Percentiles rank a stretch among this genome's conserved stretches.
These are phyloP conservation scores for Flaveria sonorensis DNA, from an alignment of 129 eudicot genomes.

Conservation along the genomic window DNA sequence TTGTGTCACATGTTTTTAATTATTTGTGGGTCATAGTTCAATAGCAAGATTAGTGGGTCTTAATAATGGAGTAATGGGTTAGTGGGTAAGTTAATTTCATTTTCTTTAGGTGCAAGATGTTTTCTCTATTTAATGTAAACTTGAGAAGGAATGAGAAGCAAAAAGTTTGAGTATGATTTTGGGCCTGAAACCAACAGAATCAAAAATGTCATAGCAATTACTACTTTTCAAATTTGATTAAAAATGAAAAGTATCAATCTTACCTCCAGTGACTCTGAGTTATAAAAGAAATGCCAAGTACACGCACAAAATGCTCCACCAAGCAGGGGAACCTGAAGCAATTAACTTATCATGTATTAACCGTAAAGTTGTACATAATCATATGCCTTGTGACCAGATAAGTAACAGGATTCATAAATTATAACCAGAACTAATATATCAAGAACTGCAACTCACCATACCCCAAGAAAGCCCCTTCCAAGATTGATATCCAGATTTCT, in stretches of 20 bases:
- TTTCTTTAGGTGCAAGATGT: no score
- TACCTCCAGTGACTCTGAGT: constrained; percentile 89
- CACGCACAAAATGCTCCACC: constrained; percentile 99
- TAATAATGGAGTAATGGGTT: no score
- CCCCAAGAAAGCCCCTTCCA: constrained; percentile 99
- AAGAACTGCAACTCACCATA: constrained; percentile 62
- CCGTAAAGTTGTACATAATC: constrained; percentile 16
- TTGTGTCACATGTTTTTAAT: no score
- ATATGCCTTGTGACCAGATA: not conserved
- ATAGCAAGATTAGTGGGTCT: no score
- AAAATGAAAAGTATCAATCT: constrained; percentile 11
- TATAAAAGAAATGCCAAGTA: constrained; percentile 99
- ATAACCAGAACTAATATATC: not conserved
- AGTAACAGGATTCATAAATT: not conserved
- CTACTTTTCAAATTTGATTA: not conserved
- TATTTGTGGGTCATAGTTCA: no score
- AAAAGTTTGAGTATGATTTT: no score
- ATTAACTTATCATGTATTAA: constrained; percentile 7
- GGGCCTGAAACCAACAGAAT: no score
- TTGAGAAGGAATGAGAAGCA: no score
- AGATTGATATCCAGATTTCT: constrained; percentile 76
- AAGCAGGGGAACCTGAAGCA: constrained; percentile 76
- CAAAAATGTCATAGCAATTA: not conserved
- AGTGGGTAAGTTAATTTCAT: no score
- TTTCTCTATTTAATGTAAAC: no score